phyloP scores from a whole-genome alignment of 2,329 filamentous ascomycete species.

The Acrodontium crateriforme region DNA sequence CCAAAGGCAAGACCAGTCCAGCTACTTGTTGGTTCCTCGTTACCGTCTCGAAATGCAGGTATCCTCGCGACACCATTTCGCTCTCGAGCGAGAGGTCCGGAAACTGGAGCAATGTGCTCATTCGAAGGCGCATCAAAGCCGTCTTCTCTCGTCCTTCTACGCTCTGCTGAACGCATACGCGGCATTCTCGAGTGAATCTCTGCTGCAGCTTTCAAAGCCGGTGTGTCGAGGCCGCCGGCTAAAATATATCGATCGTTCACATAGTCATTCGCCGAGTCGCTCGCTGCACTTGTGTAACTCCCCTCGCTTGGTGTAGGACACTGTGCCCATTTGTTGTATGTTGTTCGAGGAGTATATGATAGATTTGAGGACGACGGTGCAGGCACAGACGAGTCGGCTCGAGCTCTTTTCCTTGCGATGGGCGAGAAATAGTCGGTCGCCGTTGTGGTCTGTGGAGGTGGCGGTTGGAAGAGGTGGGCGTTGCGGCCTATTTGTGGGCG shows the following conservation, averaged over 20 bases:
- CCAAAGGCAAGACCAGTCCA: conserved; percentile 49
- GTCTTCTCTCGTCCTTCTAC: conserved; percentile 10
- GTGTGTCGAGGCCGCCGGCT: conserved; percentile 37
- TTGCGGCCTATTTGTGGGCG: too few species aligned
- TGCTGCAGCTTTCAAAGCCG: conserved; percentile 24
- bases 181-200: conserved; percentile 15
- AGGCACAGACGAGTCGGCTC: conserved; percentile 14
- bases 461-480: conserved; percentile 29
- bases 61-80: conserved; percentile 21
- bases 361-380: conserved; percentile 1
- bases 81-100: conserved; percentile 21
- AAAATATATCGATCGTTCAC: conserved; percentile 39
- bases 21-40: conserved; percentile 8
- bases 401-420: conserved; percentile 18
- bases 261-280: conserved; percentile 13
- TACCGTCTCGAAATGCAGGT: conserved; percentile 5
- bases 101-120: conserved; percentile 5
- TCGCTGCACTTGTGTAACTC: conserved; percentile 8
- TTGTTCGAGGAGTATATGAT: conserved; percentile 3
- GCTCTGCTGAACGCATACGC: conserved; percentile 8
- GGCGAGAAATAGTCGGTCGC: conserved; percentile 17
- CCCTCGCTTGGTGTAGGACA: conserved; percentile 11
- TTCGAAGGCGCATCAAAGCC: conserved; percentile 1
- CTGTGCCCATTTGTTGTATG: conserved; percentile 10
- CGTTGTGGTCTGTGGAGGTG: conserved; percentile 25